Evolutionary conservation across 495 filamentous ascomycete species (phyloP), one percentile per base, ranked within the genome.

Genomic region (Penicillium ochrochloron): DNA sequence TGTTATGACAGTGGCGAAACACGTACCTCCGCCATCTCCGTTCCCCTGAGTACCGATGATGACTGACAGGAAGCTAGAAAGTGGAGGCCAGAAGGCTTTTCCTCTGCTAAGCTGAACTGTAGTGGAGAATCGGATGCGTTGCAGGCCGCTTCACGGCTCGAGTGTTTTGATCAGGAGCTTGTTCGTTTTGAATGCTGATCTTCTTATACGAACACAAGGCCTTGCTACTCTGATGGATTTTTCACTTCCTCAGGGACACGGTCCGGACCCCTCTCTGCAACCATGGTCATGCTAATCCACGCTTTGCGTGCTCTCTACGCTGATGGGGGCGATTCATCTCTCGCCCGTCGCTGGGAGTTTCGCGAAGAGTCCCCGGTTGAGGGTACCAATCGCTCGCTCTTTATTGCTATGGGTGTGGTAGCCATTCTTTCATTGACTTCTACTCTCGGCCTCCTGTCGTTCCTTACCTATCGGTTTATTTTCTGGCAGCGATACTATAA

Each of bases 351-450:
- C n/a, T 72, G 70, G 70, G 64, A 69, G 48, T 72, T 72, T 25
- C 64, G 39, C 15, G 70, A 72, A 5, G 56, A 65, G 39, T 44
- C 33, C 29, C 65, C 64, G 14, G 65, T 73, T 2, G 19, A 56
- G 27, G 69, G 73, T 12, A 66, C 64, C 25, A 65, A 72, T 15
- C 72, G 69, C 17, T 63, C 71, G 19, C 85, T 85, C 34, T 82
- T 87, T 66, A 81, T 83, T 34, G 82, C 82, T 8, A 84, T 89
- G 63, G 81, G 84, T 23, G 72, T 81, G 27, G 84, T 88, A 54
- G 84, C 80, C 42, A 71, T 86, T 27, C 71, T 84, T 34, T 89
- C 87, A 12, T 84, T 89, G 70, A 66, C 85, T 23, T 80, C 86
- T 9, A 82, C 83, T 0, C 70, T 84, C 0, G 69, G 72, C 29